Evolutionary conservation across 148 eudicot species (phyloP), one percentile per base, ranked within the genome.

Genomic region (Heliosperma pusillum): DNA sequence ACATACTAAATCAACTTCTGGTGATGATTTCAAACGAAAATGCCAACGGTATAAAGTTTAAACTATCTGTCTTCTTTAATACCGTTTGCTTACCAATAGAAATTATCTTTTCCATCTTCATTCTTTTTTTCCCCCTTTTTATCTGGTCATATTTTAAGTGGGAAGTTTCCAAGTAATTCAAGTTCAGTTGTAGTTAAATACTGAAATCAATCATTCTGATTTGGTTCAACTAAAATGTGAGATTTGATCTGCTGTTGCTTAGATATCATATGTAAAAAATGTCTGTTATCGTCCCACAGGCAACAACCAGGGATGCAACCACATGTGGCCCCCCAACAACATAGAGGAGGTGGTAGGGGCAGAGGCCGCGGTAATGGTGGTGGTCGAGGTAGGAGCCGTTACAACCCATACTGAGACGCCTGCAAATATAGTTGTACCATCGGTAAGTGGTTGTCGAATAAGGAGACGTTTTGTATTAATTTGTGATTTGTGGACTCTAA

Each of bases 241-340:
- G n/a, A n/a, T n/a, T n/a, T n/a, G n/a, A n/a, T 12, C 3, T 17
- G 42, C 5, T 36, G 10, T 63, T 19, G n/a, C 10, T 42, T 24
- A 15, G 0, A 9, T 22, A 57, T 16, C 24, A 53, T 72, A 20
- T 66, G 53, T 22, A 63, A 22, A 60, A 57, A n/a, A 72, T n/a
- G 12, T 62, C 27, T 74, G 56, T 61, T 67, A 44, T 76, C 17
- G 50, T 79, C 56, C 66, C 80, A 42, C 68, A 93, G 98, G 93
- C 98, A 91, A 83, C 98, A 93, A 60, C 91, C 97, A 24, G 92
- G 91, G 66, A 71, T 76, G 70, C 96, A 84, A 56, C 84, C 85
- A 61, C 90, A 82, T 36, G 81, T 83, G 17, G 78, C 42, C 0
- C 90, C 92, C 16, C 85, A 86, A 10, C 91, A 91, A 30, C 87